Percentiles rank a stretch among this genome's conserved stretches.
These are phyloP conservation scores for Phaeolepiota aurea DNA, from an alignment of 768 basidiomycete genomes.

Conservation along the genomic window DNA sequence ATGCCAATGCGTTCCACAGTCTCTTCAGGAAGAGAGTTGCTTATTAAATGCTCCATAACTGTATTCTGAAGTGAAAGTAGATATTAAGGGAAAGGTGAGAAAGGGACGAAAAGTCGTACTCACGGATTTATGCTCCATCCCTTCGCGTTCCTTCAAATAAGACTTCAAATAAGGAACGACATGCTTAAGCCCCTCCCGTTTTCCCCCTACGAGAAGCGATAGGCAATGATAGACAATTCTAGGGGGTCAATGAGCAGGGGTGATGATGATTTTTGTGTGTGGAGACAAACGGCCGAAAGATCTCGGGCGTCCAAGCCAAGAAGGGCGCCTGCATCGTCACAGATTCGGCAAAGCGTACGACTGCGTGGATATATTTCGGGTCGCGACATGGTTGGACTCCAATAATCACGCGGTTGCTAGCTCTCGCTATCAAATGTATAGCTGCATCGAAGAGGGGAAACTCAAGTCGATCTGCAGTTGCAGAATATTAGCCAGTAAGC, in stretches of 20 bases:
- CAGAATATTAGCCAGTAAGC: slow-evolving; percentile 1
- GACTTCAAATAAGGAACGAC: slow-evolving; percentile 20
- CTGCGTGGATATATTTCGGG: slow-evolving; percentile 21
- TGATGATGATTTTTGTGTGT: slow-evolving; percentile 1
- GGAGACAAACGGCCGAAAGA: slow-evolving; percentile 23
- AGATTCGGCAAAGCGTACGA: slow-evolving; percentile 26
- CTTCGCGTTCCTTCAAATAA: slow-evolving; percentile 15
- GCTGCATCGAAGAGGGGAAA: slow-evolving; percentile 25
- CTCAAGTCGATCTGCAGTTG: slow-evolving; percentile 11
- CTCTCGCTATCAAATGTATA: slow-evolving; percentile 27
- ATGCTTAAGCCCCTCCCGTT: slow-evolving; percentile 18
- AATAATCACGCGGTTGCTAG: slow-evolving; percentile 30
- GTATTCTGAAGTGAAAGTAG: slow-evolving; percentile 9
- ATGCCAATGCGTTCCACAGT: slow-evolving; percentile 22
- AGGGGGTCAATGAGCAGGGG: neutral
- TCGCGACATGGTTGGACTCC: slow-evolving; percentile 26
- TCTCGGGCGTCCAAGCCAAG: slow-evolving; percentile 21
- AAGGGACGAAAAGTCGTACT: slow-evolving; percentile 1
- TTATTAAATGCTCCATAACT: slow-evolving; percentile 20
- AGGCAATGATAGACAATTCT: slow-evolving; percentile 23
- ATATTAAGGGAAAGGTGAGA: too few relatives aligned
- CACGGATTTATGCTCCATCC: slow-evolving; percentile 17
- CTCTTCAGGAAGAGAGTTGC: slow-evolving; percentile 20
- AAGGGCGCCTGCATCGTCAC: slow-evolving; percentile 23
- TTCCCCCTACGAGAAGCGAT: slow-evolving; percentile 24